Evolutionary conservation across 2,329 filamentous ascomycete genomes (phyloP).

Genomic region (Colletotrichum karsti): DNA sequence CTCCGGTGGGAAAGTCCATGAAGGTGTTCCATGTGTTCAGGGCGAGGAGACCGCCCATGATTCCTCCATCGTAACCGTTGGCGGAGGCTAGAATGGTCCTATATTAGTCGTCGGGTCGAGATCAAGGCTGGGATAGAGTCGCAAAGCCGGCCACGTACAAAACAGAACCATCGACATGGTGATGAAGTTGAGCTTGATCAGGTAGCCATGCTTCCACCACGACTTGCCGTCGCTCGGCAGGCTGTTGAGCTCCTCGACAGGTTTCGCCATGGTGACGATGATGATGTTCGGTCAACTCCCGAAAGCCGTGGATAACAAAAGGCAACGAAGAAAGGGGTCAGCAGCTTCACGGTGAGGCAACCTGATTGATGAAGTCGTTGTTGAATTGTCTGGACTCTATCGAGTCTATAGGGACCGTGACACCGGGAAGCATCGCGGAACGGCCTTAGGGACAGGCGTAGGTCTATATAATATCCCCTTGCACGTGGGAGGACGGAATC

Average conservation of each 20-base stretch:
- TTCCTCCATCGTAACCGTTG: conserved; percentile 45
- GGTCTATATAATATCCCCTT: conserved; percentile 4
- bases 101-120: neutral
- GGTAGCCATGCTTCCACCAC: conserved; percentile 52
- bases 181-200: conserved; percentile 52
- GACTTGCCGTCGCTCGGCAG: conserved; percentile 47
- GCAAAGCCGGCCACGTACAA: neutral
- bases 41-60: conserved; percentile 56
- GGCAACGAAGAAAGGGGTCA: neutral
- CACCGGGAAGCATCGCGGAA: neutral
- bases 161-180: conserved; percentile 41
- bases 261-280: conserved; percentile 12
- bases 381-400: conserved; percentile 9
- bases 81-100: conserved; percentile 38
- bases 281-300: neutral
- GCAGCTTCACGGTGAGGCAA: neutral
- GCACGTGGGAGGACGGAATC: neutral
- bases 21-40: conserved; percentile 49
- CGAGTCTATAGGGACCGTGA: neutral
- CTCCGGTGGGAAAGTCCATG: conserved; percentile 45
- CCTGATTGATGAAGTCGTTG: neutral
- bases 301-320: neutral
- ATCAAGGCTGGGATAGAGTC: too few species aligned
- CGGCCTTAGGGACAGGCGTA: neutral
- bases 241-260: conserved; percentile 31